Conservation (phyloP, 1,139 yeast species). For the Trichomonascaceae sp. region DNA sequence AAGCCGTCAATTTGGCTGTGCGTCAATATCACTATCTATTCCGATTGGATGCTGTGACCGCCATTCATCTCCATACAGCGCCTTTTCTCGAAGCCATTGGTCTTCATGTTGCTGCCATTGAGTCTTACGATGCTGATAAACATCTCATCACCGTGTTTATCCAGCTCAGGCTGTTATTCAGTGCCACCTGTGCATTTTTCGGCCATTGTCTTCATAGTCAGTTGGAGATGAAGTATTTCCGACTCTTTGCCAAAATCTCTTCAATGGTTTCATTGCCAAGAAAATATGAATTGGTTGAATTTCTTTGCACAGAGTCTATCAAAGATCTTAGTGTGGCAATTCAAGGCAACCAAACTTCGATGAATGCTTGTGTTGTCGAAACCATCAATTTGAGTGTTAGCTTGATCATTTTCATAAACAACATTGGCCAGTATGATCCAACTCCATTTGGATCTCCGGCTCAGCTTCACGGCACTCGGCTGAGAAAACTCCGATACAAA, state of each 20-base stretch:
- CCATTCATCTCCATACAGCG: neutral
- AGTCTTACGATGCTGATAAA: neutral
- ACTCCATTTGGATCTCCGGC: neutral
- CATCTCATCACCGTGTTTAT: neutral
- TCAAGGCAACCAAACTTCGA: neutral
- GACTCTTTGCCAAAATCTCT: neutral
- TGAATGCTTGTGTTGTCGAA: neutral
- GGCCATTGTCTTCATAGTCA: neutral
- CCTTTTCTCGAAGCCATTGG: neutral
- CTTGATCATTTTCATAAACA: neutral
- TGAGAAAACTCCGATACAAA: neutral
- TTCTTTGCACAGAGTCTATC: neutral
- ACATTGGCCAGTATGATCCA: neutral
- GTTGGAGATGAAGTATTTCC: neutral
- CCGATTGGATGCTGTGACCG: neutral
- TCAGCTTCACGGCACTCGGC: neutral
- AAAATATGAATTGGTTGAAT: neutral
- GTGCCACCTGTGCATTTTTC: neutral
- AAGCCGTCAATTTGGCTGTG: neutral
- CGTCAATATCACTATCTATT: neutral
- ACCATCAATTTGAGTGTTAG: neutral
- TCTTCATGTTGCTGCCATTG: neutral
- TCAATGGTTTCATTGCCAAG: neutral
- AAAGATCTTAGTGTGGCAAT: neutral
- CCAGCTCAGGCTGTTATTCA: constrained; percentile 1